Evolutionary conservation across 306 rosid species (phyloP).

Genomic region (Trifolium repens): DNA sequence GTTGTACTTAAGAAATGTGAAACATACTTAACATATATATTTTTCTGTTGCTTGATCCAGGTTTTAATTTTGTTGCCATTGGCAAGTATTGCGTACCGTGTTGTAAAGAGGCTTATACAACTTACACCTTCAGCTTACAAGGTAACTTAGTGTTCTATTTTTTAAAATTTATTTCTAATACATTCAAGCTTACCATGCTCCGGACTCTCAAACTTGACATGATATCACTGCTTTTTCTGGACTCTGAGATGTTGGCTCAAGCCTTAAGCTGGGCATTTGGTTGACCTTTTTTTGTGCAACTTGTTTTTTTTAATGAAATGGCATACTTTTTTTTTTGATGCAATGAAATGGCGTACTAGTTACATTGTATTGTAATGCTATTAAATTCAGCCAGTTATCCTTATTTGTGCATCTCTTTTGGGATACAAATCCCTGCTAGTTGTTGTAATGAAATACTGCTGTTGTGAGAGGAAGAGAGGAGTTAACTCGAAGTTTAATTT

Average conservation of each 20-base stretch:
- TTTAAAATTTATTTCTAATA: neutral
- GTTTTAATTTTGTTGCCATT: constrained; percentile 84
- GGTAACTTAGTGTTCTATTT: constrained; percentile 54
- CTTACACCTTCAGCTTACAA: constrained; percentile 79
- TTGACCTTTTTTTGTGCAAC: neutral
- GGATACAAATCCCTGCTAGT: neutral
- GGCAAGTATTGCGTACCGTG: constrained; percentile 67
- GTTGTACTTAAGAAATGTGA: constrained; percentile 17
- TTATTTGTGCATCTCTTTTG: neutral
- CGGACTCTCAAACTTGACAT: constrained; percentile 11
- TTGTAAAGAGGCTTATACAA: constrained; percentile 82
- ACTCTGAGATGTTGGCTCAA: too few species aligned
- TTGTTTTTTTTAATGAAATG: neutral
- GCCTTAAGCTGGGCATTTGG: neutral
- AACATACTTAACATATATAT: constrained; percentile 11
- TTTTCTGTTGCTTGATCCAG: constrained; percentile 52
- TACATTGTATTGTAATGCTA: neutral
- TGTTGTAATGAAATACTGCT: neutral
- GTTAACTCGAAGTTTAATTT: neutral
- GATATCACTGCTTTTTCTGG: neutral
- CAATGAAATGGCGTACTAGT: neutral
- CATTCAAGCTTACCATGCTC: constrained; percentile 1
- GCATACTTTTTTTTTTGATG: neutral
- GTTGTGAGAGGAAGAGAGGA: neutral
- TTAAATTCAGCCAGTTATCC: neutral